Base-by-base conservation (phyloP, 2,329 filamentous ascomycete species). In the Davidsoniella eucalypti region DNA sequence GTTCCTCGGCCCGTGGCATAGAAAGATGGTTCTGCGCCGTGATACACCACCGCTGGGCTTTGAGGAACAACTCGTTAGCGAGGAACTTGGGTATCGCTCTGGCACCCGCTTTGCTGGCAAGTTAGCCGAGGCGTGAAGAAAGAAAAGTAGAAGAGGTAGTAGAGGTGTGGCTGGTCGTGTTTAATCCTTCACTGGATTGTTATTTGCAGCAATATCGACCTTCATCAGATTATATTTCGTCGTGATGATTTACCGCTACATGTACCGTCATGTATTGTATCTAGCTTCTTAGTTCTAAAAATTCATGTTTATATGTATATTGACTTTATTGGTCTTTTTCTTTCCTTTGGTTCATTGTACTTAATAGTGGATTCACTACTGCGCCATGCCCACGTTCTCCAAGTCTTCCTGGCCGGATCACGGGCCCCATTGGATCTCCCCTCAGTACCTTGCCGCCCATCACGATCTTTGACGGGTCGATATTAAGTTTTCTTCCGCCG, bases 1-100 rank as follows among this genome's bases (percentile, higher is more conserved):
- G 75, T 94, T 94, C 64, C 71, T 90, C 12, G 90, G 90, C 2
- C 80, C 87, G 45, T 98, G 90, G 90, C 87, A 95, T 64, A 72
- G 83, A 25, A 73, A 82, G 47, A 76, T 77, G 58, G 67, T 94
- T 17, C 61, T 78, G 40, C 64, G 63, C 26, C 62, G 58, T 2
- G 61, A 62, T 16, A 62, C 58, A 1, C 53, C 58, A 3, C 61
- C 56, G 47, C 58, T 67, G 12, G 56, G 59, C 33, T 54, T 68
- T 26, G 54, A 56, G 43, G 56, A 55, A 49, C 50, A 39, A 36
- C 38, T 51, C 26, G 48, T 48, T n/a, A 41, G 50, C 8, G 51
- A 53, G 29, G 45, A 53, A 12, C 29, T 48, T 14, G 36, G 41
- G 25, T 26, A 44, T 9, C 38, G 26, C 2, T 25, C 26, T 17